Percentiles rank a stretch among this genome's conserved stretches.
phyloP scores from a whole-genome alignment of 352 stramenopile species.

The Phytophthora brassicae region DNA sequence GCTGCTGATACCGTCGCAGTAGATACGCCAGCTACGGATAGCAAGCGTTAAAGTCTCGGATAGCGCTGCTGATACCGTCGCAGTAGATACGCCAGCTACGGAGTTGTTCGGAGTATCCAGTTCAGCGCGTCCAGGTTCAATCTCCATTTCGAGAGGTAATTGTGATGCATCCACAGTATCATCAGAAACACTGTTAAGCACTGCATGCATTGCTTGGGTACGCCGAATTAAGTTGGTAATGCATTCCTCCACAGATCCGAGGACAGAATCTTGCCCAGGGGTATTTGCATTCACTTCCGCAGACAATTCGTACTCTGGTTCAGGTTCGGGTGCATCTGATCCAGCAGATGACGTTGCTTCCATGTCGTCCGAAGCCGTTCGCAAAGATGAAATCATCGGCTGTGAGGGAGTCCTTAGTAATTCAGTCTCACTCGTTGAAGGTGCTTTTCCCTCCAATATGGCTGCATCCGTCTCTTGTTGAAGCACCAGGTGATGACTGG shows the following conservation, averaged over 20 bases:
- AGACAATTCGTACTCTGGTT: conserved; percentile 9
- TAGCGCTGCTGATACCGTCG: conserved; percentile 1
- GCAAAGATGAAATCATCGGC: not conserved
- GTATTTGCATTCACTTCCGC: not conserved
- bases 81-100: not conserved
- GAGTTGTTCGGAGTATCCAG: not conserved
- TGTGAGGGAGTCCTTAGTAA: not conserved
- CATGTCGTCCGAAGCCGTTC: not conserved
- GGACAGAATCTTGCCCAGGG: not conserved
- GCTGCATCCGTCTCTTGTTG: not conserved
- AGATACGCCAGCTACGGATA: not conserved
- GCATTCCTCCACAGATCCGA: conserved; percentile 24
- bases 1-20: not conserved
- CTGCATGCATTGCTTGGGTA: not conserved
- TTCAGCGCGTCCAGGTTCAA: not conserved
- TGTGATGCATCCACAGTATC: conserved; percentile 10
- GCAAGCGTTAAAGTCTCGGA: conserved; percentile 17
- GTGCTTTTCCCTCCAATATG: not conserved
- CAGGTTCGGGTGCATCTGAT: conserved; percentile 9
- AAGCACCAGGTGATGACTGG: not conserved
- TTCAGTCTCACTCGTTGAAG: not conserved
- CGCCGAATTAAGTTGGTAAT: conserved; percentile 15
- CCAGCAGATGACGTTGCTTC: not conserved
- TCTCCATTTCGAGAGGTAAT: conserved; percentile 7
- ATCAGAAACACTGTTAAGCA: conserved; percentile 5